Base-by-base conservation (phyloP, 2,329 filamentous ascomycete species). In the Epichloe elymi region DNA sequence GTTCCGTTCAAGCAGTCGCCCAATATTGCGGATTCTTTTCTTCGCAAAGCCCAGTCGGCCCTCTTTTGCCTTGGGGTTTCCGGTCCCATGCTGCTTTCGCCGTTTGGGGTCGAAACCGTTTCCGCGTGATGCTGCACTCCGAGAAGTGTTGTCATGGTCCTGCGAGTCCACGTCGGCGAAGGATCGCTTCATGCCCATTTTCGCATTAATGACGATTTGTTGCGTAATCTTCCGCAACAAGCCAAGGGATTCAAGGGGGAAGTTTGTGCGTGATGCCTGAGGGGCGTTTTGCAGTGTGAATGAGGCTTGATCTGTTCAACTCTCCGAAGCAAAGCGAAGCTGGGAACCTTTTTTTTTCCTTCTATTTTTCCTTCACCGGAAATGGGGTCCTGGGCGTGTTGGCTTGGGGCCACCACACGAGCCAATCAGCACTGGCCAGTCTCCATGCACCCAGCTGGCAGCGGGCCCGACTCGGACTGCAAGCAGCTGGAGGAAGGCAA, bases 21-120 rank as follows among this genome's bases (percentile, higher is more conserved):
- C 78, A 51, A 90, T 79, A 49, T 82, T 81, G 50, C 87, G 76
- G 53, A 81, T 80, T 44, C 83, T 78, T 66, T 86, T 86, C 69
- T 86, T 89, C 48, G 86, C 73, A 60, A 78, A 78, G 62, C 79
- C 79, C 46, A 80, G 66, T 51, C 67, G 73, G 46, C 71, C 71
- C 35, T 73, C 68, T 55, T 69, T 74, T 11, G 68, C 65, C 54
- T 70, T 69, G 59, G 67, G 64, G 58, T 69, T 74, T 50, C 58
- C 54, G 53, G 62, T 61, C 40, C 56, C 55, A 50, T 53, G 60
- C 42, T 63, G 62, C 53, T 70, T 70, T 53, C 58, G 63, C 49
- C 65, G 69, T 59, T 66, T 67, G 48, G 39, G 41, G 30, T 55
- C 45, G 40, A 42, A 51, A 50, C 46, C 10, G 41, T 49, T 36